A percentile compares a stretch with the other conserved stretches of the same genome.
Conservation (phyloP, 805 yeast species). For the Phaffomyces antillensis region DNA sequence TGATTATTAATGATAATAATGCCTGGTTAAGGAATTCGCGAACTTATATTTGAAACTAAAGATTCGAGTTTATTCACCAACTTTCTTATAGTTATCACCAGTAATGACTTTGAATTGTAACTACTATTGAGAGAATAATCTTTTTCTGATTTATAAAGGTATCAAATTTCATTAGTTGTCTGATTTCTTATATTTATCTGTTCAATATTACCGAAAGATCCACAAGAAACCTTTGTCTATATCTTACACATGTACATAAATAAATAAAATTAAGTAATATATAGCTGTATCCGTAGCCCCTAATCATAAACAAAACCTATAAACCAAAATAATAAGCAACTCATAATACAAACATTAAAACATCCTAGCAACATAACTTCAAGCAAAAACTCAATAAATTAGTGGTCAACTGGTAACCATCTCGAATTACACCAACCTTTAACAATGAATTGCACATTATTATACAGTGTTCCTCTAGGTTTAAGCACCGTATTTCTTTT, state of each 20-base stretch:
- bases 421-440: conserved; percentile 24
- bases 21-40: not conserved
- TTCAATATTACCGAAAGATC: no score
- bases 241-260: not conserved
- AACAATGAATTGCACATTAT: conserved; percentile 21
- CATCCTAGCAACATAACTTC: no score
- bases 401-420: conserved; percentile 15
- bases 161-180: no score
- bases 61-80: no score
- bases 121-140: no score
- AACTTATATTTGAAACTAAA: not conserved
- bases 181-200: no score
- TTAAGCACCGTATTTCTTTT: conserved; percentile 6
- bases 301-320: no score
- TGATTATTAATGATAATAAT: not conserved
- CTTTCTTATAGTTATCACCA: no score
- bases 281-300: not conserved
- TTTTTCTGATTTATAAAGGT: no score
- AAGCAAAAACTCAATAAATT: not conserved
- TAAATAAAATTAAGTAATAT: not conserved
- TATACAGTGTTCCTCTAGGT: conserved; percentile 18
- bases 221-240: not conserved
- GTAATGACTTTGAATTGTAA: no score
- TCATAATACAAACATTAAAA: no score
- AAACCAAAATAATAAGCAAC: no score